Percentiles rank a stretch among this genome's conserved stretches.
These are phyloP conservation scores for Cladophialophora yegresii DNA, from an alignment of 2,329 filamentous ascomycete species.

Conservation along the genomic window DNA sequence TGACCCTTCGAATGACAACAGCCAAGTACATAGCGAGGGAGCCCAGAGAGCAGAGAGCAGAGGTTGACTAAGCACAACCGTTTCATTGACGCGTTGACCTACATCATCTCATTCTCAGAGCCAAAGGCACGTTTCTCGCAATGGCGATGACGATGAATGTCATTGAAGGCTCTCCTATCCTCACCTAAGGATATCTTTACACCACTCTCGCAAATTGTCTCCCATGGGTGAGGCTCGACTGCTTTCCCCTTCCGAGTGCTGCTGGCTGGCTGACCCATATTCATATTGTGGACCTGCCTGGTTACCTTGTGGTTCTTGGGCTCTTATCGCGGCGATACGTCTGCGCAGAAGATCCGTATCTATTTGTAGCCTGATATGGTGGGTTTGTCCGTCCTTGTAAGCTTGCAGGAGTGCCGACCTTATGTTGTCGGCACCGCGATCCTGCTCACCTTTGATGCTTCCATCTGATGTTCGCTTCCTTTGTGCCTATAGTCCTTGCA, in stretches of 20 bases:
- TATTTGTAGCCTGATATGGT: conserved; percentile 1
- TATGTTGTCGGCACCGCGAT: background rate
- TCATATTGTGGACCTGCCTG: background rate
- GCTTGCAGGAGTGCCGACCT: background rate
- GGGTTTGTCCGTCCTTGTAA: background rate
- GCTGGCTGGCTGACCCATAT: background rate
- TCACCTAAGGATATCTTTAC: conserved; percentile 12
- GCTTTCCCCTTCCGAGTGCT: background rate
- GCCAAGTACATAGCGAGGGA: background rate
- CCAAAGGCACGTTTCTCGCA: background rate
- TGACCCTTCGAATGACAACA: background rate
- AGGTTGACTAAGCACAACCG: background rate
- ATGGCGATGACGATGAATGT: background rate
- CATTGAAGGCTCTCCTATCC: background rate
- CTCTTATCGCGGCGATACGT: conserved; percentile 18
- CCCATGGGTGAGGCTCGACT: background rate
- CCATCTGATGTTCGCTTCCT: conserved; percentile 20
- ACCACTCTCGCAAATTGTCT: conserved; percentile 3
- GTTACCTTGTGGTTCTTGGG: background rate
- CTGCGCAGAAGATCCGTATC: conserved; percentile 19
- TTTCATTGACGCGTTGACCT: background rate
- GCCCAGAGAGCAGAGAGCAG: background rate
- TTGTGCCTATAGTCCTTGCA: background rate
- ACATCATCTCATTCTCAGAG: background rate
- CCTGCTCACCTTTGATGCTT: conserved; percentile 14